Evolutionary conservation across 2,329 filamentous ascomycete species (phyloP), one percentile per base, ranked within the genome.

Genomic region (Colletotrichum nymphaeae): DNA sequence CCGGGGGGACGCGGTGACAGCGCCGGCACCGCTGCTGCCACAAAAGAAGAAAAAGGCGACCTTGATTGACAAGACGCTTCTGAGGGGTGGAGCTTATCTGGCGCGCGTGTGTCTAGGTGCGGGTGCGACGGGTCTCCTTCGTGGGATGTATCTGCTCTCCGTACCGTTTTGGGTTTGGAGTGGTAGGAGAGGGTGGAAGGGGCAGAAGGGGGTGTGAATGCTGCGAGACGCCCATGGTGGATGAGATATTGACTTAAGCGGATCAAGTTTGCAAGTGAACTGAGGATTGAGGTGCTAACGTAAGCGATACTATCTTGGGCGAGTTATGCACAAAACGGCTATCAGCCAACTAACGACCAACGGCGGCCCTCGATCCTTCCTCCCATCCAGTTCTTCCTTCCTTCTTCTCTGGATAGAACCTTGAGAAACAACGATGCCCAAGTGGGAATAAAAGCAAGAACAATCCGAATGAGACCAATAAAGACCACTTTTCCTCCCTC

Each of bases 31-130:
- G 64, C 49, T n/a, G 57, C 19, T 42, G 37, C 37, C 37, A 42
- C 26, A 63, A 19, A 37, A 35, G 42, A 46, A 35, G 42, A 46
- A 49, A 59, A 68, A 67, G 52, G 35, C 22, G 52, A 30, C 12
- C 53, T 46, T 42, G 52, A 56, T 26, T 32, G 63, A 65, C 46
- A 53, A n/a, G 14, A 32, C 24, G 28, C 24, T 57, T 16, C 56
- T 58, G 57, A 55, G 65, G 57, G 62, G 71, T 73, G 71, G 71
- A 73, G 71, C 71, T 73, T 73, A 65, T 73, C 71, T 71, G 70
- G 59, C 42, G 8, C 42, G 42, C 42, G 42, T 49, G 42, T 49
- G 37, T 42, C 37, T 42, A 14, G 37, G 37, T 42, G 19, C 42
- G 30, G 60, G 63, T 58, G 69, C 56, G 64, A 68, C 56, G 57